Conservation (phyloP, 805 yeast species). For the Metschnikowia santaceciliae region DNA sequence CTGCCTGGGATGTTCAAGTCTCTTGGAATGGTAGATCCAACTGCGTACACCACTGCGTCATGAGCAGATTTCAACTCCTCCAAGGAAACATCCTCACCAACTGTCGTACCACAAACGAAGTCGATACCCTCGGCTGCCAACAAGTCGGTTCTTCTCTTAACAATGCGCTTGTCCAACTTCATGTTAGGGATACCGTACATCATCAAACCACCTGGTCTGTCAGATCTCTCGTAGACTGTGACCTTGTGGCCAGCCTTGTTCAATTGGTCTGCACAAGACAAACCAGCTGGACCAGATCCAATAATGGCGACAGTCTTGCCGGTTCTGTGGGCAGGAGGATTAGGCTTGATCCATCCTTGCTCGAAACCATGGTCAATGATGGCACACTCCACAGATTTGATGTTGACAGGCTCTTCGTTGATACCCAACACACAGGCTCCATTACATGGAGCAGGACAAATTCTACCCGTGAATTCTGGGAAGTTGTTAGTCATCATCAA, state of each 20-base stretch:
- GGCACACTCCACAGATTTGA: conserved; percentile 92
- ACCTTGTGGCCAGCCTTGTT: conserved; percentile 94
- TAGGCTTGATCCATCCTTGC: conserved; percentile 92
- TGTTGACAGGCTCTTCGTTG: conserved; percentile 92
- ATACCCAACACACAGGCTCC: conserved; percentile 93
- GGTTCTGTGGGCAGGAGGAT: conserved; percentile 73
- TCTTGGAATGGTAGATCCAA: conserved; percentile 96
- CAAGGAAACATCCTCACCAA: conserved; percentile 79
- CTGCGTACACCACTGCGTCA: conserved; percentile 87
- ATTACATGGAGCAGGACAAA: conserved; percentile 99
- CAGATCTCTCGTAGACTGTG: conserved; percentile 89
- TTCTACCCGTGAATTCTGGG: conserved; percentile 98
- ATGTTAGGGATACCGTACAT: conserved; percentile 99
- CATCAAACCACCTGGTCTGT: conserved; percentile 93
- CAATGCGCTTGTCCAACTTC: conserved; percentile 92
- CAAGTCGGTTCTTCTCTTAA: conserved; percentile 88
- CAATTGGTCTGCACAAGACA: conserved; percentile 95
- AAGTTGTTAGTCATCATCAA: conserved; percentile 94
- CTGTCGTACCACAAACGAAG: conserved; percentile 69
- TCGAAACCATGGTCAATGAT: conserved; percentile 95
- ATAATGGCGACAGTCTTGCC: conserved; percentile 81
- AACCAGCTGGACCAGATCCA: conserved; percentile 97
- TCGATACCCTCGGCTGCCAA: conserved; percentile 86
- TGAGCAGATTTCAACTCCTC: conserved; percentile 58
- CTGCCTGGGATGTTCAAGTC: conserved; percentile 94